phyloP scores from a whole-genome alignment of 1,284 basidiomycete genomes.

The Trametes sp. region DNA sequence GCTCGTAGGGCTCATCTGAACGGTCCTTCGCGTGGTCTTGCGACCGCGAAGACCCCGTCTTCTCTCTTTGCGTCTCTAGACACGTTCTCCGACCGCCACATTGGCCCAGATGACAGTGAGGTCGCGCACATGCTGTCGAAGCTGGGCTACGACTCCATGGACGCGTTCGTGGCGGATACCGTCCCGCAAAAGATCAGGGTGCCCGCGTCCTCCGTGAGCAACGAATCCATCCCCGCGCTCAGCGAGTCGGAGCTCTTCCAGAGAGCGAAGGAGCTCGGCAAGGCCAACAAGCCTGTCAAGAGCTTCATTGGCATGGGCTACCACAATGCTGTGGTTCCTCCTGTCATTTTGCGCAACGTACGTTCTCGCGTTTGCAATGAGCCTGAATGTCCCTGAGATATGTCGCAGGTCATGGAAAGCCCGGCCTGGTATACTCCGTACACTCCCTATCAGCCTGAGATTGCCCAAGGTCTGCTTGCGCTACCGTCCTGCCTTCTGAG shows the following conservation, averaged over 20 bases:
- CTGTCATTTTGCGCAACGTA: conserved; percentile 93
- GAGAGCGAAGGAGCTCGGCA: conserved; percentile 80
- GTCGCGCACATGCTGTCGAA: conserved; percentile 79
- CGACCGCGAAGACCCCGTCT: conserved; percentile 63
- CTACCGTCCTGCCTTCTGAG: background rate
- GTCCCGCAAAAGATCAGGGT: conserved; percentile 86
- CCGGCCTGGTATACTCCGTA: conserved; percentile 99
- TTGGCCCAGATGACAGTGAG: conserved; percentile 86
- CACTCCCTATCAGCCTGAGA: conserved; percentile 94
- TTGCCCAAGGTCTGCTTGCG: conserved; percentile 78
- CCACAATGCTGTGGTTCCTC: conserved; percentile 92
- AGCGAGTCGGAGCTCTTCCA: conserved; percentile 89
- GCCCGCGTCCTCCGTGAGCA: conserved; percentile 63
- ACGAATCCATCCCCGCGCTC: conserved; percentile 74
- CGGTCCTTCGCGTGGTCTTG: conserved; percentile 50
- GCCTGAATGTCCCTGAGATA: background rate
- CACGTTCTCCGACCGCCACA: conserved; percentile 87
- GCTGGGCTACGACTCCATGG: conserved; percentile 87
- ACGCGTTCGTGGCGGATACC: conserved; percentile 83
- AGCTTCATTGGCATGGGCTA: conserved; percentile 99
- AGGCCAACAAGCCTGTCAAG: conserved; percentile 84
- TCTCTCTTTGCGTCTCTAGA: conserved; percentile 85
- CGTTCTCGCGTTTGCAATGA: conserved; percentile 34
- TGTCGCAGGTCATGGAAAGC: conserved; percentile 88
- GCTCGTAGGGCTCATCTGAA: conserved; percentile 15